Base-by-base conservation (phyloP, 208 protist species). In the Wallacemonas rigidus region DNA sequence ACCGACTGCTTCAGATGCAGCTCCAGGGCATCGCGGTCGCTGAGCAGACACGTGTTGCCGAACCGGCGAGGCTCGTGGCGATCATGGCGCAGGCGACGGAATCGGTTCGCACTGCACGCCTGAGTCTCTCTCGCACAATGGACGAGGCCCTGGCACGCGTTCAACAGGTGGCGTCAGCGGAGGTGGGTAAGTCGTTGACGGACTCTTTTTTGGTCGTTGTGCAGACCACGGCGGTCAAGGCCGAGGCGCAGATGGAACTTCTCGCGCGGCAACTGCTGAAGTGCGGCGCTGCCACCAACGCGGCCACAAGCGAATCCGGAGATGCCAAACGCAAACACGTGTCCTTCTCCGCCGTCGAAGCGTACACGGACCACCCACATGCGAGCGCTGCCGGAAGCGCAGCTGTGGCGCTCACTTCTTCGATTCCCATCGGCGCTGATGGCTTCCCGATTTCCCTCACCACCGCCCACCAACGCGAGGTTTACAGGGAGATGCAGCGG, bases 171-270 rank as follows among this genome's bases (percentile, higher is more conserved):
- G 57, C 58, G 53, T 17, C 61, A n/a, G 58, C 41, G 6, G 70
- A 74, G 11, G 45, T 67, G 7, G 54, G 76, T 35, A 67, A 76
- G 39, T 75, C 67, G 1, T 41, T 83, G 14, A 79, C 73, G 2
- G 63, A 80, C 26, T 61, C 74, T 0, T 82, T 90, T 55, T 17
- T 91, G 56, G 67, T 80, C 3, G 79, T 77, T 4, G 74, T 92
- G 36, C 82, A 68, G 41, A 73, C 62, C 15, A 75, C 83, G 5
- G 87, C 77, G 1, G 47, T 88, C 41, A 81, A 83, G 48, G 78
- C 83, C 5, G 89, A 94, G 74, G 67, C 82, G 11, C 77, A 87
- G 64, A 77, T 86, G 50, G 73, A 90, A 62, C 73, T 79, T 8
- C 72, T 69, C 17, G 51, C 51, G 15, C 36, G 60, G 3, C 6